Base-by-base conservation (phyloP, 768 basidiomycete genomes). In the Mycena venus region DNA sequence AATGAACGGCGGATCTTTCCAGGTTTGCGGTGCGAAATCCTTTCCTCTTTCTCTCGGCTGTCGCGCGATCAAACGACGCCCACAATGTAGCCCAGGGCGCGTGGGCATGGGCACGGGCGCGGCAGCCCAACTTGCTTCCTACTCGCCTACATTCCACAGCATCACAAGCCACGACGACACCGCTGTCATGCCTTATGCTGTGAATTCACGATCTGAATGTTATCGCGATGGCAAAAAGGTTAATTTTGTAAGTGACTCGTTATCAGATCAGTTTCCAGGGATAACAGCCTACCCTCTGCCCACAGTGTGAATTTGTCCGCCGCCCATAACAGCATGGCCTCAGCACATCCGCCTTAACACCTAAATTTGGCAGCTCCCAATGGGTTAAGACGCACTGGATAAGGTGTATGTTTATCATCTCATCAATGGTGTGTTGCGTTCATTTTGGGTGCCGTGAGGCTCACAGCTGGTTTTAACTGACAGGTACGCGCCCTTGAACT, bases 181-280 rank as follows among this genome's bases (percentile, higher is more conserved):
- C n/a, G n/a, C n/a, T n/a, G n/a, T n/a, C n/a, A n/a, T n/a, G n/a
- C n/a, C n/a, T n/a, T n/a, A n/a, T n/a, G n/a, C n/a, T n/a, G n/a
- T n/a, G n/a, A n/a, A n/a, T n/a, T n/a, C 23, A 25, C 38, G 40
- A 25, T 42, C 31, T 34, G 40, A 8, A 25, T 14, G 8, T 38
- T 44, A 47, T 62, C 61, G 21, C 40, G 61, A 47, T 44, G 61
- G 40, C 3, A 29, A 62, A 4, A 42, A 62, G 7, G 10, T 38
- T 51, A 51, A 53, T 53, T 65, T 36, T 65, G 19, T 51, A 9
- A 1, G 17, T 65, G 63, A 65, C 63, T 65, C 62, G n/a, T 65
- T 65, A 65, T 65, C 63, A n/a, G 63, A 65, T 65, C 63, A 49
- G 61, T 25, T n/a, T 65, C 19, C 36, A 36, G 47, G 31, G 63